A percentile compares a stretch with the other conserved stretches of the same genome.
Conservation (phyloP, 192 early-diverging fungal genomes). For the Gonapodya sp. region DNA sequence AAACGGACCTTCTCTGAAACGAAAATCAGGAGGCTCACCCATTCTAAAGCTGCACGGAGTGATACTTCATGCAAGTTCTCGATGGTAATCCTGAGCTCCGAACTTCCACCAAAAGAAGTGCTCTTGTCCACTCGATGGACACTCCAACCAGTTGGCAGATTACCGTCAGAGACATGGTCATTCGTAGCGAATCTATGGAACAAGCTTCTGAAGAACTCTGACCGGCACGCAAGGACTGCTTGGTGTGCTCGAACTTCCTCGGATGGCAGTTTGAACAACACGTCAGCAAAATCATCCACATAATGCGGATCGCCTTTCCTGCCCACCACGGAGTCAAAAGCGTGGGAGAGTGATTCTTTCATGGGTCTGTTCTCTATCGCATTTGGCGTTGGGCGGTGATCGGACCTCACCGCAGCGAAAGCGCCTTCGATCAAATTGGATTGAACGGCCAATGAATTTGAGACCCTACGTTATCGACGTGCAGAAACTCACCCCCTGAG, state of each 20-base stretch:
- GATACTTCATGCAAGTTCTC: neutral
- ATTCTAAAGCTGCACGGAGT: neutral
- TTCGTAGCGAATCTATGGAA: neutral
- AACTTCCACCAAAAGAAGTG: neutral
- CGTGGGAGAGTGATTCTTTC: neutral
- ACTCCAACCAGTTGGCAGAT: neutral
- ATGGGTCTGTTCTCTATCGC: constrained; percentile 18
- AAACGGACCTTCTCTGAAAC: too few species aligned
- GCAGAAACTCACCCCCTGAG: constrained; percentile 31
- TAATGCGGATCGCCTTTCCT: neutral
- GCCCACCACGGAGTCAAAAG: neutral
- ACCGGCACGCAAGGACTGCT: neutral
- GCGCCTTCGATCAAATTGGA: constrained; percentile 21
- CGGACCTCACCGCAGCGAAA: constrained; percentile 51
- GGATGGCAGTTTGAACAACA: neutral
- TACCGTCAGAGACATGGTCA: neutral
- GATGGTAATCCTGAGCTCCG: neutral
- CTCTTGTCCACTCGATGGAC: neutral
- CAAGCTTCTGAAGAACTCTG: neutral
- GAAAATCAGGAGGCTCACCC: neutral
- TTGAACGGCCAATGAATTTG: too few species aligned
- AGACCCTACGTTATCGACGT: neutral
- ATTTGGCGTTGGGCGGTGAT: constrained; percentile 26
- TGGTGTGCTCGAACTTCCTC: neutral
- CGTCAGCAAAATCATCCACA: neutral